Evolutionary conservation across 495 filamentous ascomycete species (phyloP), one percentile per base, ranked within the genome.

Genomic region (Xylaria curta): DNA sequence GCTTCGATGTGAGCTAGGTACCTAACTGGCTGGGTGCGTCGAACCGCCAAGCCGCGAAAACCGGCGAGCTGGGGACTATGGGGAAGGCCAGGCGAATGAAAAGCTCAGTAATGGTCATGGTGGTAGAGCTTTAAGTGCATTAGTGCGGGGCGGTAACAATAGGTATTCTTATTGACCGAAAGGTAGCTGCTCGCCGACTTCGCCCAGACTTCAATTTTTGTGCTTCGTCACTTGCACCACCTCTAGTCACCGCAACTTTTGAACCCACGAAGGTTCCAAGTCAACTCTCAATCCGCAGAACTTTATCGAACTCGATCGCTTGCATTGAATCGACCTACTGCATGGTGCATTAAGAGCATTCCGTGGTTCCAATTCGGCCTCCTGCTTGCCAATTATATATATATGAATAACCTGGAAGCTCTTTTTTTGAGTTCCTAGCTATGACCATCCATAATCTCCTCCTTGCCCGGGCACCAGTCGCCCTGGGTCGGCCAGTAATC

Each of bases 391-490:
- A 42, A 56, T 33, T 13, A 31, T 38, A 38, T n/a, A n/a, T 44
- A 17, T 4, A n/a, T 8, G 8, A 13, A n/a, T 44, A 17, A 10
- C 19, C 64, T 68, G 28, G 46, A 49, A 66, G 53, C 64, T 6
- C n/a, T 21, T 21, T 26, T 44, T 26, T 44, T 26, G 15, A 62
- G 53, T 54, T 61, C 51, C 42, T 6, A 8, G 64, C 58, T 68
- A 85, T 85, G 83, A 71, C 83, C 59, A 75, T 81, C 36, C 76
- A 79, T 28, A 75, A 77, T 44, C 76, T 84, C 31, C 76, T 83
- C 69, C 78, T 81, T 67, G 78, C 80, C 47, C 77, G 82, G 72
- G 80, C 81, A 70, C 77, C 83, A 36, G 72, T 70, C 72, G 81
- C 83, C 82, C 79, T 83, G 74, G 77, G 79, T 63, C 75, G 79